Evolutionary conservation across 1,139 yeast genomes (phyloP), one percentile per base, ranked within the genome.

Genomic region (Pichia terricola): DNA sequence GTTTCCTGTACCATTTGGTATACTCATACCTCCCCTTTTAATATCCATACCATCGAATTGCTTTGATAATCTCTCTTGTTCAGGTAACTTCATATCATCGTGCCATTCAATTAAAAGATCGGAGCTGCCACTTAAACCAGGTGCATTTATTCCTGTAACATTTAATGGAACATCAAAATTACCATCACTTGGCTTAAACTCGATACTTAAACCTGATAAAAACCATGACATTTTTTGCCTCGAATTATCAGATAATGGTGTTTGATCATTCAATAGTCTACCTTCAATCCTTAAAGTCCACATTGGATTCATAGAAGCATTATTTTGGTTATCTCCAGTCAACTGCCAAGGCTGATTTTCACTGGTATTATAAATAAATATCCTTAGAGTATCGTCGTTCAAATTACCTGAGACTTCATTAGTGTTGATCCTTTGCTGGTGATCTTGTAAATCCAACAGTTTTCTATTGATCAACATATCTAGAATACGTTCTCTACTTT

Each of bases 251-350:
- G 49, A 53, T 10, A 52, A 36, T 8, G 58, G 55, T 10, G 56
- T 54, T 7, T 45, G 66, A 38, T 69, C 73, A 50, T 75, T 69
- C 35, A 89, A 67, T 34, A 86, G 66, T 45, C 88, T 70, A 9
- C 98, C 98, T 63, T 91, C 97, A 26, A 91, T 76, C 45, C 95
- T 72, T 53, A 91, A 69, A 1, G 94, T 84, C 96, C 96, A 91
- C 5, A 77, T 60, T 6, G 94, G 76, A 16, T 31, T 26, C 40
- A 58, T 54, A 60, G 55, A 47, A 9, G 39, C 34, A 16, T 39
- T 38, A 56, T 61, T 53, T 11, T 30, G 8, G 25, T 11, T 16
- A 34, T 34, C 35, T 6, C 7, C 9, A 7, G 9, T n/a, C 16
- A 37, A 34, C 60, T 89, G 97, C 98, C 98, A 91, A 39, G 94